A percentile compares a stretch with the other conserved stretches of the same genome.
Evolutionary conservation across 1,284 basidiomycete genomes (phyloP).

Genomic region (Lignosus rhinocerotis): DNA sequence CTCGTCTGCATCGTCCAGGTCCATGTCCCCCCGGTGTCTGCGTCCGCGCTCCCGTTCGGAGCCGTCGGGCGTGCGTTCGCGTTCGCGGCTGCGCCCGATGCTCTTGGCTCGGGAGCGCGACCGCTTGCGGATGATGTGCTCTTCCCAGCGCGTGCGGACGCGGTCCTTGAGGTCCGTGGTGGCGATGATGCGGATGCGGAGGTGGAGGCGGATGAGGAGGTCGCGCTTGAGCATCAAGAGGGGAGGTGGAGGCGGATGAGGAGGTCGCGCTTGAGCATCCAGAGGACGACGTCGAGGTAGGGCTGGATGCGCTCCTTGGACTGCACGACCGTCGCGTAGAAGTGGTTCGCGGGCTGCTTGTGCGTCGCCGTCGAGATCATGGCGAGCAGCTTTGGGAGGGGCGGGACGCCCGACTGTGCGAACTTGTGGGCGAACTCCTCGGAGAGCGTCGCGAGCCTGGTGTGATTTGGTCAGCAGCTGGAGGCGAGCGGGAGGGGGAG

Average conservation of each 20-base stretch:
- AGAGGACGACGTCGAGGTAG: conserved; percentile 85
- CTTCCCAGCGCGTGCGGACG: conserved; percentile 50
- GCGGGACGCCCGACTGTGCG: conserved; percentile 59
- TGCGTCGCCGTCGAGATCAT: conserved; percentile 69
- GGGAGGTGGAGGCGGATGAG: conserved; percentile 84
- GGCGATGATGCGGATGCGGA: conserved; percentile 83
- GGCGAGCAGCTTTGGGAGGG: conserved; percentile 74
- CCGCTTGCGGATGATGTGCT: conserved; percentile 36
- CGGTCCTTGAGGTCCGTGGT: conserved; percentile 74
- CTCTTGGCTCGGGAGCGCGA: conserved; percentile 25
- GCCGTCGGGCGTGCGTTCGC: not conserved
- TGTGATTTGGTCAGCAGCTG: not conserved
- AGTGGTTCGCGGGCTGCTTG: conserved; percentile 62
- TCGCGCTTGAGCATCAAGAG: conserved; percentile 89
- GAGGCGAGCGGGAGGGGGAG: not conserved
- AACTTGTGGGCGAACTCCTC: conserved; percentile 71
- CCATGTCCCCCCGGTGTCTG: conserved; percentile 9
- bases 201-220: conserved; percentile 83
- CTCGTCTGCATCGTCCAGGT: conserved; percentile 23
- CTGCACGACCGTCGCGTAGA: conserved; percentile 76
- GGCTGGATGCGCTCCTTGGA: conserved; percentile 66
- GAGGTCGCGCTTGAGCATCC: conserved; percentile 89
- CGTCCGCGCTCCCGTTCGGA: conserved; percentile 12
- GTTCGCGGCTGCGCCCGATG: conserved; percentile 6
- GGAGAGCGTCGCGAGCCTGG: conserved; percentile 62